Percentiles rank a stretch among this genome's conserved stretches.
These are phyloP conservation scores for Umbelopsis ramanniana DNA, from an alignment of 192 early-diverging fungal genomes.

Conservation along the genomic window DNA sequence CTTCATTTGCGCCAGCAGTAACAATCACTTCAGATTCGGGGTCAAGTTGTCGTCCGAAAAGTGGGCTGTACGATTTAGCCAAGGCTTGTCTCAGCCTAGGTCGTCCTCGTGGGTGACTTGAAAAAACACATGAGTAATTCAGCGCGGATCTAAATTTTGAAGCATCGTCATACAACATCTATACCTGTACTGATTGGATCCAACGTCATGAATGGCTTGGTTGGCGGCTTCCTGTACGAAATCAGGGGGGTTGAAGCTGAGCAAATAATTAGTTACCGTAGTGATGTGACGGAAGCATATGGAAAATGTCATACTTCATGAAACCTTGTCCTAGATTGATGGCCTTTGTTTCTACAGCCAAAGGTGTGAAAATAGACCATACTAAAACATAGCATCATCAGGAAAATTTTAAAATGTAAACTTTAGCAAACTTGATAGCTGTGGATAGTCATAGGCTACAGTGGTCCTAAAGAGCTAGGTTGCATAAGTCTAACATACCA, in stretches of 20 bases:
- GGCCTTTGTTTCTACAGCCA: conserved; percentile 79
- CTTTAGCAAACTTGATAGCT: not conserved
- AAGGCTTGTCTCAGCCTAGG: conserved; percentile 70
- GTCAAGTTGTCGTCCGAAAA: conserved; percentile 71
- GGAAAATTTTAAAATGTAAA: not conserved
- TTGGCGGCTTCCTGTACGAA: conserved; percentile 84
- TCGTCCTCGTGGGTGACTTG: conserved; percentile 67
- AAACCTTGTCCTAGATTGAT: conserved; percentile 94
- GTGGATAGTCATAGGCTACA: not conserved
- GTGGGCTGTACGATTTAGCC: conserved; percentile 73
- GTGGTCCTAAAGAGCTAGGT: too few relatives aligned
- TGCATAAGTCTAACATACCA: conserved; percentile 40
- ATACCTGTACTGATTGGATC: conserved; percentile 88
- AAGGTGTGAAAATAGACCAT: conserved; percentile 88
- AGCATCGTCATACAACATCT: conserved; percentile 43
- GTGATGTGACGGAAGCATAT: not conserved
- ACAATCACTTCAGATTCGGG: conserved; percentile 83
- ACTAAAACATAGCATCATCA: conserved; percentile 41
- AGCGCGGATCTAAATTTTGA: conserved; percentile 36
- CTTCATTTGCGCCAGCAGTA: conserved; percentile 90
- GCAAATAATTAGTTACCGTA: not conserved
- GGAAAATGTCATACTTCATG: conserved; percentile 60
- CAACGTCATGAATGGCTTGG: conserved; percentile 61
- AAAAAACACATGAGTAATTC: not conserved
- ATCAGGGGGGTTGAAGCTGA: conserved; percentile 83